phyloP scores from a whole-genome alignment of 2,329 filamentous ascomycete species.

The Thielaviopsis musarum region DNA sequence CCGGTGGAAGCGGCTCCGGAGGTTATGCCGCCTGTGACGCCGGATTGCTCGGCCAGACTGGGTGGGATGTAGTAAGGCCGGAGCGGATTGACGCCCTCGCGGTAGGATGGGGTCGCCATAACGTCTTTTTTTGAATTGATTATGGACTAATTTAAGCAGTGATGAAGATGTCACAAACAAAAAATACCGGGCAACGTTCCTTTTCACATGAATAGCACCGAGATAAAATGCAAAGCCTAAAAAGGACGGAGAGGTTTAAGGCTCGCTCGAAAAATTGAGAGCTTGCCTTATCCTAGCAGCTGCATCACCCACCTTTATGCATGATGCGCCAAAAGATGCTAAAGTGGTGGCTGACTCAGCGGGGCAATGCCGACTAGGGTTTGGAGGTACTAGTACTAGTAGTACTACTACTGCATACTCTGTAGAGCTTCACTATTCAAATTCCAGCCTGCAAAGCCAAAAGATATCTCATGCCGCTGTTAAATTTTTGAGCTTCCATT shows the following conservation, averaged over 20 bases:
- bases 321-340: conserved; percentile 9
- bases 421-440: neutral
- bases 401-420: neutral
- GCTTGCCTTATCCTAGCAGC: conserved; percentile 9
- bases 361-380: neutral
- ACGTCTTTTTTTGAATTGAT: neutral
- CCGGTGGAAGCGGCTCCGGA: conserved; percentile 17
- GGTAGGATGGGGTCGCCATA: conserved; percentile 25
- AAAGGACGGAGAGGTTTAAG: neutral
- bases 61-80: conserved; percentile 54
- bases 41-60: conserved; percentile 29
- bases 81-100: conserved; percentile 42
- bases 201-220: conserved; percentile 1
- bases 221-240: conserved; percentile 6
- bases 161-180: neutral
- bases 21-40: conserved; percentile 21
- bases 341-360: conserved; percentile 11
- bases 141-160: neutral
- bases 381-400: neutral
- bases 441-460: neutral
- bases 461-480: neutral
- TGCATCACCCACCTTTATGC: conserved; percentile 2
- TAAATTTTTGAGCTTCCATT: neutral
- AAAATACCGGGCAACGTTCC: neutral
- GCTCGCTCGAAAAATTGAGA: conserved; percentile 12